Conservation (phyloP, 2,329 filamentous ascomycete genomes). For the Nemania sp. region DNA sequence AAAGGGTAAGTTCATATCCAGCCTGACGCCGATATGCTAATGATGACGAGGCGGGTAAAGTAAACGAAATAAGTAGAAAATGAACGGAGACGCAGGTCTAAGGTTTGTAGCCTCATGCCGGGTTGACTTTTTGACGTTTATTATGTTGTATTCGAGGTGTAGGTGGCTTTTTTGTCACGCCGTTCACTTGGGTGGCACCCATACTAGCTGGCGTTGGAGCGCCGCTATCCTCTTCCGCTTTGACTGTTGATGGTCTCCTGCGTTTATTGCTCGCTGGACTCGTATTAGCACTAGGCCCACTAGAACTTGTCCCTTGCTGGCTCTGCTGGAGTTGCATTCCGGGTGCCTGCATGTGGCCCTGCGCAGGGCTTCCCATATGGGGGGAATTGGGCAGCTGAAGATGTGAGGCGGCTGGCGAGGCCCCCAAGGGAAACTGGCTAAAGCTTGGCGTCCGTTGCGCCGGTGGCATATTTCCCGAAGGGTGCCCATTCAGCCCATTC, state of each 20-base stretch:
- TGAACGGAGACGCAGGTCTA: not conserved
- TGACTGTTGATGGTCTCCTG: conserved; percentile 67
- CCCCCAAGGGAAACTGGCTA: conserved; percentile 68
- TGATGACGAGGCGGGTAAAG: conserved; percentile 26
- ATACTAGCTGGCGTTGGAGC: conserved; percentile 62
- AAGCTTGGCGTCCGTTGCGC: conserved; percentile 67
- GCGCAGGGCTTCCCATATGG: conserved; percentile 70
- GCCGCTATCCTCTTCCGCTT: conserved; percentile 66
- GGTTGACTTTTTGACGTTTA: conserved; percentile 65
- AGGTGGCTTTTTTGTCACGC: conserved; percentile 62
- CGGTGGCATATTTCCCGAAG: conserved; percentile 55
- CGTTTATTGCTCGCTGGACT: conserved; percentile 72
- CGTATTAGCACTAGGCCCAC: conserved; percentile 75
- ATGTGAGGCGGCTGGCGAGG: conserved; percentile 70
- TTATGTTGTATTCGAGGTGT: conserved; percentile 64
- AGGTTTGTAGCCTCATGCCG: conserved; percentile 36
- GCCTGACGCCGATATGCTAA: conserved; percentile 47
- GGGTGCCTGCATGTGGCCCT: conserved; percentile 72
- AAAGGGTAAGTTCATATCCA: conserved; percentile 44
- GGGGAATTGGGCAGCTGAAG: conserved; percentile 73
- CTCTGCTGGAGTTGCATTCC: conserved; percentile 76
- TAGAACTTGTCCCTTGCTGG: conserved; percentile 75
- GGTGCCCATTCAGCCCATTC: conserved; percentile 63
- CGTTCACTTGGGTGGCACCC: conserved; percentile 63
- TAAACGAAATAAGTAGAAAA: not conserved